Evolutionary conservation across 768 basidiomycete genomes (phyloP), one percentile per base, ranked within the genome.

Genomic region (Postia placenta): DNA sequence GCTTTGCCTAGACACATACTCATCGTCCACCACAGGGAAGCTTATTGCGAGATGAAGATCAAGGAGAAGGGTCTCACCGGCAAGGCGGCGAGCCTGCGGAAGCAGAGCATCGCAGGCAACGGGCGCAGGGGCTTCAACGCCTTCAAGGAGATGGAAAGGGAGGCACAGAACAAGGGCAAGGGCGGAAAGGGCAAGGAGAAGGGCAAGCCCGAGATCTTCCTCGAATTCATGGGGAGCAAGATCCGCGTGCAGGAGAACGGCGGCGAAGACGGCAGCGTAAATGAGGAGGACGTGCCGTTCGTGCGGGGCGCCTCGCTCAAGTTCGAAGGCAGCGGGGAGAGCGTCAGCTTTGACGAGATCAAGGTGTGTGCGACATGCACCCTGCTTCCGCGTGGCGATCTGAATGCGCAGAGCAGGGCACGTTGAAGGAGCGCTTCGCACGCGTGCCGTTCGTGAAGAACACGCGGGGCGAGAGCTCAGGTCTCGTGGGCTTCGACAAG

Each of bases 11-110:
- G 30, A 35, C 20, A 49, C 23, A 19, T 4, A 11, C 35, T 39
- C 38, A 39, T 26, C 3, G 3, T 41, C 40, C 23, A 14, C 25
- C 53, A n/a, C n/a, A 92, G 89, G 61, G 83, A 83, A 55, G 87
- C 74, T 6, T 96, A 96, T 65, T 92, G 92, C 58, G 82, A 91
- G 56, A 93, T 93, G 92, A 97, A 96, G 70, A 87, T 93, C 67
- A 85, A 90, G 65, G 90, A 95, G 69, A 93, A 96, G 67, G 92
- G 91, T 9, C 75, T 96, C 39, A 81, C 76, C 1, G 87, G 86
- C 23, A 87, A 81, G 57, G 76, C 80, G 14, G 85, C 85, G 12
- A 70, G 71, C 38, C 67, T 78, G 54, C 77, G 81, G 54, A 78
- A 75, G 52, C 80, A 84, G 37, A 62, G 64, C 40, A 75, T 83